These are phyloP conservation scores for Sideroxylon spinosum DNA, from an alignment of 179 eudicot species.

Conservation along the genomic window DNA sequence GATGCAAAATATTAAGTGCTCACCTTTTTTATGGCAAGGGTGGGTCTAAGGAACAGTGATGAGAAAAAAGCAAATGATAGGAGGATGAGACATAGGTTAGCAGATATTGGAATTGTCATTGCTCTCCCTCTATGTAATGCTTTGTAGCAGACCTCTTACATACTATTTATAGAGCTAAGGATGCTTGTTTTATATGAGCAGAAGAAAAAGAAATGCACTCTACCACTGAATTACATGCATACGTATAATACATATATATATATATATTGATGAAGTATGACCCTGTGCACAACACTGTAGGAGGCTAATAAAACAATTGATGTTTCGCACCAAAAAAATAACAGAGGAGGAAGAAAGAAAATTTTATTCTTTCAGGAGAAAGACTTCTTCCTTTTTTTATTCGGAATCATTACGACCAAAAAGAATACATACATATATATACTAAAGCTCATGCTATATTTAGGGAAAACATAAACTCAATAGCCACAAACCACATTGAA, in stretches of 20 bases:
- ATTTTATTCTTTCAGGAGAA: too few relatives aligned
- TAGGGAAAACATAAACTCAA: too few relatives aligned
- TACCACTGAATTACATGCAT: slow-evolving; percentile 12
- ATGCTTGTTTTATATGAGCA: not conserved
- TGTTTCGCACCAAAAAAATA: too few relatives aligned
- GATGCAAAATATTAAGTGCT: slow-evolving; percentile 16
- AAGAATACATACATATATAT: too few relatives aligned
- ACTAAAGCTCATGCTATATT: too few relatives aligned
- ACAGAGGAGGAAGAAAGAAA: too few relatives aligned
- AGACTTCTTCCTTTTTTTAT: too few relatives aligned
- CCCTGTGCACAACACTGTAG: too few relatives aligned
- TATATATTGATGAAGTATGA: too few relatives aligned
- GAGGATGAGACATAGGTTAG: slow-evolving; percentile 23
- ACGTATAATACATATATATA: not conserved
- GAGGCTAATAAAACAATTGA: not conserved
- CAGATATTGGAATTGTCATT: slow-evolving; percentile 21
- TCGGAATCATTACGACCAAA: too few relatives aligned
- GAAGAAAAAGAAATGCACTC: not conserved
- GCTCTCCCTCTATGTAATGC: slow-evolving; percentile 6
- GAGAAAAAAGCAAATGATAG: slow-evolving; percentile 25
- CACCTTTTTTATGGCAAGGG: slow-evolving; percentile 49
- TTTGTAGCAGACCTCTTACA: slow-evolving; percentile 17
- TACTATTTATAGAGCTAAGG: slow-evolving; percentile 16
- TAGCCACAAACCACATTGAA: too few relatives aligned
- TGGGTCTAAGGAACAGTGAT: slow-evolving; percentile 33